These are phyloP conservation scores for Aegilops sharonensis DNA, from an alignment of 176 grass and related monocot genomes.

Conservation along the genomic window DNA sequence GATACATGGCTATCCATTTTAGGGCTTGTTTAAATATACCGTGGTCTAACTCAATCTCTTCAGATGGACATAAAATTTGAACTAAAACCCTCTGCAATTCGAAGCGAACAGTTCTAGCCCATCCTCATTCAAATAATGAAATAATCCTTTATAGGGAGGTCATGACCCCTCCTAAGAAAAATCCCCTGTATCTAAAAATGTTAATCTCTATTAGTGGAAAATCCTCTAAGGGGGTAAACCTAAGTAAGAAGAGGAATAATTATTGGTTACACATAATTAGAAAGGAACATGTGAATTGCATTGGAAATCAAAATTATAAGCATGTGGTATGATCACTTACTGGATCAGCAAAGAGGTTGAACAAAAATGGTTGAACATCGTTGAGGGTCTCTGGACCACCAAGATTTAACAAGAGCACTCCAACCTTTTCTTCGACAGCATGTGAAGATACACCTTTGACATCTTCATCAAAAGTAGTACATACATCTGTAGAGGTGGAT, in stretches of 20 bases:
- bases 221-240: neutral
- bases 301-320: neutral
- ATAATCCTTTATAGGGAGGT: neutral
- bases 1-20: neutral
- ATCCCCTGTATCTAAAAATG: neutral
- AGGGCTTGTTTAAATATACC: neutral
- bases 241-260: neutral
- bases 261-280: neutral
- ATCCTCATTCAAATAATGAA: neutral
- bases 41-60: neutral
- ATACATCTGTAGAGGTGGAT: constrained; percentile 37
- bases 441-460: constrained; percentile 16
- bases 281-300: neutral
- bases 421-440: constrained; percentile 59
- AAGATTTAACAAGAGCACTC: constrained; percentile 93
- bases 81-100: neutral
- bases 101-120: neutral
- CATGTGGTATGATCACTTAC: constrained; percentile 42
- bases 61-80: neutral
- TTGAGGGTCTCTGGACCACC: constrained; percentile 87
- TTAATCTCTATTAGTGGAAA: neutral
- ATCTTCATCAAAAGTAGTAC: constrained; percentile 33
- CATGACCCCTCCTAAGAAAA: neutral
- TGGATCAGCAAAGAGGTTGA: constrained; percentile 95
- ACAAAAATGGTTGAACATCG: constrained; percentile 96